Conservation (phyloP, 2,329 filamentous ascomycete genomes). For the Arthrobotrys musiformis region DNA sequence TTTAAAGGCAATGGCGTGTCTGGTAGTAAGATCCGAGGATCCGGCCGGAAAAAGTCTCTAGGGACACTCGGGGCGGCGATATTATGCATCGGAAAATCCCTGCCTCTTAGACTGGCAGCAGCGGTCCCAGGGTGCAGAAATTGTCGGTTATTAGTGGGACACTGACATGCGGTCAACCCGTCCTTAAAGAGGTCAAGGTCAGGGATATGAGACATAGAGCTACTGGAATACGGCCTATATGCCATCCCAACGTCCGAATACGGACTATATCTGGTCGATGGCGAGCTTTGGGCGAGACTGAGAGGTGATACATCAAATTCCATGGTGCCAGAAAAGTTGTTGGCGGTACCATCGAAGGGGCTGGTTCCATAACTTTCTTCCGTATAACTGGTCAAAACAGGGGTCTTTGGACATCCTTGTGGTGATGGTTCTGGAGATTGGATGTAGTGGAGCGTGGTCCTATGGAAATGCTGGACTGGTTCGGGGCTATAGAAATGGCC, state of each 20-base stretch:
- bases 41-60: constrained; percentile 19
- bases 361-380: neutral
- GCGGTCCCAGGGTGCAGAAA: neutral
- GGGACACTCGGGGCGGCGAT: neutral
- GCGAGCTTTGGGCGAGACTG: neutral
- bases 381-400: neutral
- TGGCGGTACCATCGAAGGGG: neutral
- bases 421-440: neutral
- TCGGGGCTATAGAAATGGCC: neutral
- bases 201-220: neutral
- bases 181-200: neutral
- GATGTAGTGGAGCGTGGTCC: neutral
- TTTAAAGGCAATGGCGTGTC: neutral
- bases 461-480: neutral
- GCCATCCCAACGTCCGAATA: no score
- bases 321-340: neutral
- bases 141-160: neutral
- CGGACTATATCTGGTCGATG: no score
- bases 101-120: neutral
- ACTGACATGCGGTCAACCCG: neutral
- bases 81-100: neutral
- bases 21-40: constrained; percentile 17
- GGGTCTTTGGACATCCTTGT: neutral
- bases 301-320: neutral
- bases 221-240: neutral